These are phyloP conservation scores for Lactarius sp. DNA, from an alignment of 768 basidiomycete species.

Conservation along the genomic window DNA sequence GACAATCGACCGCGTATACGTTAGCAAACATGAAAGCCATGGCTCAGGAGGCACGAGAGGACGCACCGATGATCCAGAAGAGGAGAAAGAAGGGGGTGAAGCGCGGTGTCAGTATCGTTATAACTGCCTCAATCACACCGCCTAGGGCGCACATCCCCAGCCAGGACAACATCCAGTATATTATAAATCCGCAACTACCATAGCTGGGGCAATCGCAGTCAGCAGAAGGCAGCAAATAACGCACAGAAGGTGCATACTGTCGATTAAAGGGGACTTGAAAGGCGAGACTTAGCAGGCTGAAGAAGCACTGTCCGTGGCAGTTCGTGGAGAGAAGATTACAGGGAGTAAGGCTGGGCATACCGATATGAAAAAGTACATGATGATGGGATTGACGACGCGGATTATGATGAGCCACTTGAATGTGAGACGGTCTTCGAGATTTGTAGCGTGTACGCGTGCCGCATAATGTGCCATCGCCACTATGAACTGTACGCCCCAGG, in stretches of 20 bases:
- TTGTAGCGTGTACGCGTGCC: conserved; percentile 35
- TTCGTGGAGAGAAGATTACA: neutral
- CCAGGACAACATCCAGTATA: conserved; percentile 68
- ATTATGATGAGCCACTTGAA: conserved; percentile 38
- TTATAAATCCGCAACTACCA: conserved; percentile 48
- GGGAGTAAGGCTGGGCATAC: conserved; percentile 10
- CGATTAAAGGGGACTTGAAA: conserved; percentile 54
- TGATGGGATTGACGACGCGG: conserved; percentile 38
- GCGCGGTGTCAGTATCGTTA: conserved; percentile 49
- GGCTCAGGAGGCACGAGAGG: too few species aligned
- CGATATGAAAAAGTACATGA: conserved; percentile 36
- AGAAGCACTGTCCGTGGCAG: conserved; percentile 41
- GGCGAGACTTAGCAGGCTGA: conserved; percentile 53
- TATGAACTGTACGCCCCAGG: conserved; percentile 4
- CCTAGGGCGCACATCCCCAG: conserved; percentile 54
- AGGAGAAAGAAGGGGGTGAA: conserved; percentile 60
- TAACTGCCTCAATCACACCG: conserved; percentile 53
- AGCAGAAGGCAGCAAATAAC: neutral
- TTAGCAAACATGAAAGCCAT: neutral
- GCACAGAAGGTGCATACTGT: conserved; percentile 32
- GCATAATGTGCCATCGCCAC: conserved; percentile 27
- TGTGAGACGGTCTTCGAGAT: conserved; percentile 38
- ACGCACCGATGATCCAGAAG: conserved; percentile 57
- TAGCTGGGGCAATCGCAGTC: conserved; percentile 33
- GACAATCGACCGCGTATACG: neutral